Evolutionary conservation across 192 early-diverging fungal species (phyloP), one percentile per base, ranked within the genome.

Genomic region (Jimgerdemannia flammicorona): DNA sequence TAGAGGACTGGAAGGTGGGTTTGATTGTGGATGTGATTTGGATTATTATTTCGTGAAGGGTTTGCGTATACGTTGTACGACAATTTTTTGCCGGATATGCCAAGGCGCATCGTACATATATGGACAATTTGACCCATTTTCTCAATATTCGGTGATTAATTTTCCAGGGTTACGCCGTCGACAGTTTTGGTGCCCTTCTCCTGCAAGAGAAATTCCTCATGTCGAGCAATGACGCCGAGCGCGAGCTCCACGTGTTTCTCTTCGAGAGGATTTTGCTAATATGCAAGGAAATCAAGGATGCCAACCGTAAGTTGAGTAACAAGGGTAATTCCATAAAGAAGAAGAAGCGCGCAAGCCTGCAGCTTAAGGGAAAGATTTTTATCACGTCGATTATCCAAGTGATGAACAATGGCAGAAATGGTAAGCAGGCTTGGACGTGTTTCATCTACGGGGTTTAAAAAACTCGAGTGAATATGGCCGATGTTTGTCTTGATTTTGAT

Each of bases 241-340:
- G 90, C 69, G 92, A 95, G 75, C 90, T 94, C 59, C 85, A 91
- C 39, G 91, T 99, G 4, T 98, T 92, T 80, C 84, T 99, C 69
- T 99, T 99, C 87, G 96, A 98, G 78, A 90, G 88, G 77, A 93
- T 96, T 43, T 85, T 99, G 4, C 86, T 99, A 18, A 95, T 94
- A 78, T 98, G 95, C 87, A 97, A 98, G 78, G 96, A 98, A 78
- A 86, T 89, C 43, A 77, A 80, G 54, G 81, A 82, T 20, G 41
- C 75, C 20, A 77, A 67, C 73, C 87, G 87, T 72, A 86, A 83
- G 49, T 69, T 59, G 11, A 70, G 67, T 41, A 43, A 73, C 43
- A 87, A 86, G 69, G 72, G 76, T 8, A 71, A 77, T 64, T 64
- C 84, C 10, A 79, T 83, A 3, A 87, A 84, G 68, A 94, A 95